These are phyloP conservation scores for Hymenoscyphus salicellus DNA, from an alignment of 2,329 filamentous ascomycete genomes.

Conservation along the genomic window DNA sequence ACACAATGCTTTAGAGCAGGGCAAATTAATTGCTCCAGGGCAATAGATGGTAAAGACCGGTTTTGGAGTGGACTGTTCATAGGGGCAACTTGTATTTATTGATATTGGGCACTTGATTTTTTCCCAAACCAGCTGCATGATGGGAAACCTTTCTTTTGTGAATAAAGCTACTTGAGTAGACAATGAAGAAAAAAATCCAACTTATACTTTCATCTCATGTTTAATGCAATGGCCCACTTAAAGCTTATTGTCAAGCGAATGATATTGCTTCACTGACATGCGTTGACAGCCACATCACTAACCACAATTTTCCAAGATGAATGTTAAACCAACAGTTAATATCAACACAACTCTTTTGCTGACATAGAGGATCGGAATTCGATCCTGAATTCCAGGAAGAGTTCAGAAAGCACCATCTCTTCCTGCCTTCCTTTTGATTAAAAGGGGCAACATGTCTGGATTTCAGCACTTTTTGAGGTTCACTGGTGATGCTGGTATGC, in stretches of 20 bases:
- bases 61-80: constrained; percentile 23
- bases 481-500: constrained; percentile 28
- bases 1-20: constrained; percentile 70
- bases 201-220: background rate
- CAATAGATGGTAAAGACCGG: constrained; percentile 59
- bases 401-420: background rate
- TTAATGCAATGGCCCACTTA: background rate
- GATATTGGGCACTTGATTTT: constrained; percentile 16
- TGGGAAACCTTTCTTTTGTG: background rate
- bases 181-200: background rate
- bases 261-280: background rate
- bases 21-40: constrained; percentile 82
- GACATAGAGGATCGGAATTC: background rate
- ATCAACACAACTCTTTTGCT: background rate
- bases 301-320: background rate
- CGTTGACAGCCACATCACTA: background rate
- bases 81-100: constrained; percentile 33
- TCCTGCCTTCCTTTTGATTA: background rate
- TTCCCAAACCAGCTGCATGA: too few species aligned
- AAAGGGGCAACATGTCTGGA: background rate
- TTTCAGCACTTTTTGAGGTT: constrained; percentile 27
- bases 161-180: background rate
- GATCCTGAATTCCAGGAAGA: background rate
- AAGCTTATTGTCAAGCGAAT: background rate
- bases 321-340: background rate